Conservation (phyloP, 257 asterid species). For the Solanum gracilifrons region DNA sequence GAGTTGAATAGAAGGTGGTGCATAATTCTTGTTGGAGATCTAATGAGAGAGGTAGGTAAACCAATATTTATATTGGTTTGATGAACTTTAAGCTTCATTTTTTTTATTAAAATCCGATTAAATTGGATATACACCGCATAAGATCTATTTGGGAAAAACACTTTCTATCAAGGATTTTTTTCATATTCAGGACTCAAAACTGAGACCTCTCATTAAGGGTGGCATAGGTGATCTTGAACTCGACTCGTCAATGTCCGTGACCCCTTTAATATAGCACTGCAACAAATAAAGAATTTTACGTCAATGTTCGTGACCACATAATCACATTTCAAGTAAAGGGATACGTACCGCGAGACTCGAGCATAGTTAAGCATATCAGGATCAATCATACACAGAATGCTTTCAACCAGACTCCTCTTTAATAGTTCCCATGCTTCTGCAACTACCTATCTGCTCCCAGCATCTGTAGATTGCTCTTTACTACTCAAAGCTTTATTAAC, state of each 20-base stretch:
- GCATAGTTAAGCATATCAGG: not conserved
- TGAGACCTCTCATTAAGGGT: not conserved
- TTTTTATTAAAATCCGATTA: not conserved
- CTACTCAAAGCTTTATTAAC: not conserved
- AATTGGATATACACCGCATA: not conserved
- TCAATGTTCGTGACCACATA: not conserved
- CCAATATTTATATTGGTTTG: not conserved
- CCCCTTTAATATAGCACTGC: no score
- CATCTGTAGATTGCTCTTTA: not conserved
- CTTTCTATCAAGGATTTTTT: not conserved
- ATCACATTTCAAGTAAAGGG: not conserved
- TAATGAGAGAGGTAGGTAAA: not conserved
- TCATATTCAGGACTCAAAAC: not conserved
- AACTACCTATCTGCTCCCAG: not conserved
- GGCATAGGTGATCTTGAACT: no score
- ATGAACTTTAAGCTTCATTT: not conserved
- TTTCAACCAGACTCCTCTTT: slow-evolving; percentile 1
- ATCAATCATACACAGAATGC: not conserved
- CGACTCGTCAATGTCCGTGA: no score
- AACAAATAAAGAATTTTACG: not conserved
- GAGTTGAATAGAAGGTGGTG: not conserved
- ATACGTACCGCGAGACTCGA: not conserved
- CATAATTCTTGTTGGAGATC: not conserved
- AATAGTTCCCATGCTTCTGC: no score
- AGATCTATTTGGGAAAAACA: not conserved